phyloP scores from a whole-genome alignment of 345 rosid species.

The Odontarrhena argentea region DNA sequence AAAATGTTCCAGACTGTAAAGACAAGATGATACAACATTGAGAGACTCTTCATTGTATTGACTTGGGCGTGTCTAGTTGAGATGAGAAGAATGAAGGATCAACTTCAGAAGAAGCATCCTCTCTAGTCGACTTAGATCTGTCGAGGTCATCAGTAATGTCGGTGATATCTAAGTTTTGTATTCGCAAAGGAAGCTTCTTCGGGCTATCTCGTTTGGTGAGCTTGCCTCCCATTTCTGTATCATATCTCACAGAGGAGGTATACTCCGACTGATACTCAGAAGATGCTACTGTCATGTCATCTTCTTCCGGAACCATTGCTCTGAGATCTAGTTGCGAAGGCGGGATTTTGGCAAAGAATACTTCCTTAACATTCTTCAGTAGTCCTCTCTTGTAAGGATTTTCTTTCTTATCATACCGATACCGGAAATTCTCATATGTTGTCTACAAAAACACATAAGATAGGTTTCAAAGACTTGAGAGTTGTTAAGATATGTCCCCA shows the following conservation, averaged over 20 bases:
- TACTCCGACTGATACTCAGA: conserved; percentile 40
- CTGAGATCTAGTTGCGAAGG: conserved; percentile 80
- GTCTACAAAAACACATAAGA: conserved; percentile 57
- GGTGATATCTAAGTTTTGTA: conserved; percentile 20
- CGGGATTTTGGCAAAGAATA: conserved; percentile 67
- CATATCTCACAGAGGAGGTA: conserved; percentile 37
- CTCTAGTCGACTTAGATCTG: conserved; percentile 27
- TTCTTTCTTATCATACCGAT: conserved; percentile 58
- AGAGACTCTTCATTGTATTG: conserved; percentile 14
- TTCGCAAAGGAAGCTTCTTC: conserved; percentile 24
- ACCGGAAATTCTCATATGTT: conserved; percentile 86
- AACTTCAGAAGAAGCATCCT: conserved; percentile 19
- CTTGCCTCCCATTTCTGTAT: conserved; percentile 37
- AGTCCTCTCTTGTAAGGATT: conserved; percentile 81
- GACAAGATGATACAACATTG: conserved; percentile 24
- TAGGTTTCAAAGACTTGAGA: neutral
- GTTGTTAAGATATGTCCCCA: neutral
- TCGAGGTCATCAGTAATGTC: conserved; percentile 21
- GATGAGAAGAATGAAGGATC: conserved; percentile 31
- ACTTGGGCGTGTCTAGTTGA: conserved; percentile 32
- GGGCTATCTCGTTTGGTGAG: conserved; percentile 37
- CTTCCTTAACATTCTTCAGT: conserved; percentile 64
- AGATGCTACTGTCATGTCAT: conserved; percentile 34
- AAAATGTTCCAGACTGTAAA: conserved; percentile 5
- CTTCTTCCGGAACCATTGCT: conserved; percentile 51